Conservation (phyloP, 306 rosid species). For the Carpinus viminea region DNA sequence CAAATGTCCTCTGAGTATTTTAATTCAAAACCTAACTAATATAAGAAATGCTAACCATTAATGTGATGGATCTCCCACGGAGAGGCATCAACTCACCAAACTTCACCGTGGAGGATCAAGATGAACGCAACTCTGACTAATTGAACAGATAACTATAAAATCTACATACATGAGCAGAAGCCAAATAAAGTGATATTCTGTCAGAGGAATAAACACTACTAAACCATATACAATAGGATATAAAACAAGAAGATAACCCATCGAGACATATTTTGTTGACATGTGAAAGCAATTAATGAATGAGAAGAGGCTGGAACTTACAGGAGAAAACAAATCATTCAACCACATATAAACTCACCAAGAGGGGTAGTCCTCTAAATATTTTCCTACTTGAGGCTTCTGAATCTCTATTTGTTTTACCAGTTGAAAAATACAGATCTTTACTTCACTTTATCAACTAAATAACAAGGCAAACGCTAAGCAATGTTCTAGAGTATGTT, state of each 20-base stretch:
- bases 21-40: background rate
- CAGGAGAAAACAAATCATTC: slow-evolving; percentile 5
- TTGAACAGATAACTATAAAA: background rate
- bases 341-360: slow-evolving; percentile 62
- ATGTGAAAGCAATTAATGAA: background rate
- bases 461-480: slow-evolving; percentile 59
- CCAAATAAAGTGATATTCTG: background rate
- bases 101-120: background rate
- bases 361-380: slow-evolving; percentile 55
- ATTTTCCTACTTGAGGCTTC: slow-evolving; percentile 66
- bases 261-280: background rate
- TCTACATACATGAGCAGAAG: background rate
- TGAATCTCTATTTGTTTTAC: slow-evolving; percentile 56
- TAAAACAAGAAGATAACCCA: background rate
- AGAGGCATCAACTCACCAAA: background rate
- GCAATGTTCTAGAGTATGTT: slow-evolving; percentile 57
- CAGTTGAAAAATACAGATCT: slow-evolving; percentile 50
- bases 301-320: background rate
- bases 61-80: background rate
- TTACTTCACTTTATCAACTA: slow-evolving; percentile 62
- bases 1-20: too few species aligned
- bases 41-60: background rate
- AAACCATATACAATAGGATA: background rate
- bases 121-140: slow-evolving; percentile 2
- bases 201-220: background rate